phyloP scores from a whole-genome alignment of 2,329 filamentous ascomycete genomes.

The Dactylellina drechsleri region DNA sequence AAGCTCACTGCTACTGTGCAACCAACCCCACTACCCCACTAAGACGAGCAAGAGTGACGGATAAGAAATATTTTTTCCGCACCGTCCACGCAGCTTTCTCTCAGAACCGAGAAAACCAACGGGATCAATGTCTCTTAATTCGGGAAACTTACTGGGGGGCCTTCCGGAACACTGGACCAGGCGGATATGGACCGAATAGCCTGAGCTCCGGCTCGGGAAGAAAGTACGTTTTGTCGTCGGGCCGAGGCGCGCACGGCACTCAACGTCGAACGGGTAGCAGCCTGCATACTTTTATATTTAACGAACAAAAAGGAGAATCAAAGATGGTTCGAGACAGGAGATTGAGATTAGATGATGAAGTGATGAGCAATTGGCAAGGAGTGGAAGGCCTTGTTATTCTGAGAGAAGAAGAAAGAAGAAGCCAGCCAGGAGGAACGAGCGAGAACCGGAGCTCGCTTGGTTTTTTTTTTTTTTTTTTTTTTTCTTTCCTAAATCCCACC shows the following conservation, averaged over 20 bases:
- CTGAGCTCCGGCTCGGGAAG: constrained; percentile 56
- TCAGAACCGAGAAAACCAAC: constrained; percentile 28
- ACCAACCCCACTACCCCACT: background rate
- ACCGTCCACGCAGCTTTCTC: constrained; percentile 24
- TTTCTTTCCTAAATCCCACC: background rate
- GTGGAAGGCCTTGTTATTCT: constrained; percentile 17
- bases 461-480: constrained; percentile 33
- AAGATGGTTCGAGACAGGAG: constrained; percentile 16
- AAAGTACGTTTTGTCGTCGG: constrained; percentile 27
- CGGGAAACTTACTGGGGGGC: constrained; percentile 79
- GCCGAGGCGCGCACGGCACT: constrained; percentile 47
- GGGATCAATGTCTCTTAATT: constrained; percentile 23
- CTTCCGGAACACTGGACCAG: constrained; percentile 91
- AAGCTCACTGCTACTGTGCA: background rate
- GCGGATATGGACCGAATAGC: constrained; percentile 75
- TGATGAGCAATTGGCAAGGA: constrained; percentile 7
- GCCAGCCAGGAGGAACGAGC: constrained; percentile 13
- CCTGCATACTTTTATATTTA: constrained; percentile 46
- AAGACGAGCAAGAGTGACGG: constrained; percentile 32
- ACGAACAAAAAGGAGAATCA: constrained; percentile 8
- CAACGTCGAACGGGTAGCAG: constrained; percentile 40
- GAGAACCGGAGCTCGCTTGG: constrained; percentile 50
- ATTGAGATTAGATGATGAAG: constrained; percentile 2
- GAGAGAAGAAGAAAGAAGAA: background rate
- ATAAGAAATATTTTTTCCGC: constrained; percentile 29